Base-by-base conservation (phyloP, 2,329 filamentous ascomycete genomes). In the Claviceps africana region DNA sequence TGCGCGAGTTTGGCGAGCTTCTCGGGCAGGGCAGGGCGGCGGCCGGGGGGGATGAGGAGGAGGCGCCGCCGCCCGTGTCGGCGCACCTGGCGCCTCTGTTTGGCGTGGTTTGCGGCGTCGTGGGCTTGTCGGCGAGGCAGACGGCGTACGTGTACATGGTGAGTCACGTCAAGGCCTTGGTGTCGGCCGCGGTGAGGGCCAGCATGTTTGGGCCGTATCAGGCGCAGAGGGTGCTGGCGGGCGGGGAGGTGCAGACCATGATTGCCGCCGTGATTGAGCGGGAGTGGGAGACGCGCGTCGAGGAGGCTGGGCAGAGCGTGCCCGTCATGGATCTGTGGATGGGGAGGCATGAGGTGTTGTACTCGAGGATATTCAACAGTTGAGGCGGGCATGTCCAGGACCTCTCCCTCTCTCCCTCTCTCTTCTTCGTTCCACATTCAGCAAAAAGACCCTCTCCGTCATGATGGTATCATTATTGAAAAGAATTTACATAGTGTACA, bases 341-440 rank as follows among this genome's bases (percentile, higher is more conserved):
- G 61, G 87, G 87, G 3, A 76, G 87, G 62, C 87, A 93, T 65
- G 87, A 93, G 73, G 71, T 88, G 63, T 65, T 93, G 57, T 93
- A 93, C 66, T 90, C 86, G 54, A 79, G 87, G 59, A 91, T 93
- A 51, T 93, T 93, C 63, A 93, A 93, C 67, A 90, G 86, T 60
- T 91, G 61, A 68, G 15, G 15, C 2, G 2, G 46, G 40, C 43
- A 10, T 45, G 43, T 11, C 33, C 4, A 13, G 13, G 33, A 3
- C 4, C 33, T 5, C 33, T 15, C 33, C 15, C 33, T 35, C 11
- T 35, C 33, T 35, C 11, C 5, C 4, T 13, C 13, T 35, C 1
- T 35, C 25, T 7, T 13, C 15, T 7, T 44, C 22, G 2, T 28
- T 28, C 10, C 15, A 15, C 42, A 44, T 25, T 11, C 17, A 43